Percentiles rank a stretch among this genome's conserved stretches.
These are phyloP conservation scores for Tephrocybe rancida DNA, from an alignment of 768 basidiomycete genomes.

Conservation along the genomic window DNA sequence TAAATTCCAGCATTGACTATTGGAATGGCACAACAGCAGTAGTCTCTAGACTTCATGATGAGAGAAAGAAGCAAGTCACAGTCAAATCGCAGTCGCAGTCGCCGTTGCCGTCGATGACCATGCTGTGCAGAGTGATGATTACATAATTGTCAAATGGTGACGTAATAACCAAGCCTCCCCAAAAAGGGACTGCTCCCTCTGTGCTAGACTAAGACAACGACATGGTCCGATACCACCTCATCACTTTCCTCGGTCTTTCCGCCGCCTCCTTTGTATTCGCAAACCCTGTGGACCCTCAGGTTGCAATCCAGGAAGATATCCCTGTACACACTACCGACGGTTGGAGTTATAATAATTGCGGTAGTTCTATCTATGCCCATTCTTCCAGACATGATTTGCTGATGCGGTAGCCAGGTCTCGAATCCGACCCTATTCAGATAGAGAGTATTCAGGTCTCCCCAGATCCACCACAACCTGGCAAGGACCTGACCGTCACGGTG, in stretches of 20 bases:
- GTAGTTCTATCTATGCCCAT: slow-evolving; percentile 51
- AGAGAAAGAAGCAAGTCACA: slow-evolving; percentile 25
- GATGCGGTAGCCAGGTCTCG: slow-evolving; percentile 37
- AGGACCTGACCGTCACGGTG: slow-evolving; percentile 86
- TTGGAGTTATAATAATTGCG: slow-evolving; percentile 78
- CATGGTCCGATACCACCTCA: slow-evolving; percentile 27
- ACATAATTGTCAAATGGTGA: slow-evolving; percentile 12
- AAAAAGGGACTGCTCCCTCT: slow-evolving; percentile 17
- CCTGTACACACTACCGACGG: slow-evolving; percentile 37
- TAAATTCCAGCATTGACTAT: slow-evolving; percentile 92
- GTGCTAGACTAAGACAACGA: too few relatives aligned
- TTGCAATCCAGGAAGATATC: slow-evolving; percentile 24
- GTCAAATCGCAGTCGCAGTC: background rate
- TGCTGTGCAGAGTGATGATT: slow-evolving; percentile 6
- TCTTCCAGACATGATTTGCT: slow-evolving; percentile 7
- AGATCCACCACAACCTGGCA: slow-evolving; percentile 87
- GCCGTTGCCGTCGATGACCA: background rate
- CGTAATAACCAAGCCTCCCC: slow-evolving; percentile 3
- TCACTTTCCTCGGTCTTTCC: slow-evolving; percentile 23
- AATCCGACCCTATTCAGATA: slow-evolving; percentile 56
- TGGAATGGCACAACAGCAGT: slow-evolving; percentile 94
- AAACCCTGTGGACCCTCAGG: slow-evolving; percentile 23
- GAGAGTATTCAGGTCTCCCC: slow-evolving; percentile 75
- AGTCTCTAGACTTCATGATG: slow-evolving; percentile 77
- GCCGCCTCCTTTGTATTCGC: slow-evolving; percentile 21